Evolutionary conservation across 306 rosid species (phyloP), one percentile per base, ranked within the genome.

Genomic region (Styphnolobium japonicum): DNA sequence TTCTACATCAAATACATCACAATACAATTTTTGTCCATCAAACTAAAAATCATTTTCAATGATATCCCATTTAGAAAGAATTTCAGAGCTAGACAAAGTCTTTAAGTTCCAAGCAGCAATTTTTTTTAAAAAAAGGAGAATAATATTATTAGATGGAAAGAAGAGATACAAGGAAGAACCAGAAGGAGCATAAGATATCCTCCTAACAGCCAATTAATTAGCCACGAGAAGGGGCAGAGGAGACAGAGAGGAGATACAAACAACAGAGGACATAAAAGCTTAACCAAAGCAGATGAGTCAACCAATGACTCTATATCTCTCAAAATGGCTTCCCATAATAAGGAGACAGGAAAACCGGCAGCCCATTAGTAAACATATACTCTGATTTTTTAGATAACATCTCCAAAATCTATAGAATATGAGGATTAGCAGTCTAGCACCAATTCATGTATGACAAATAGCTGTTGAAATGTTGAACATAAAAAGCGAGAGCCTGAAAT

Each of bases 271-370:
- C 16, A 65, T 39, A 40, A 42, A n/a, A 16, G 66, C 66, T 55
- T 25, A 73, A 19, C 51, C 62, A 63, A 34, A 23, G 21, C 73
- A 15, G 22, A 40, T 42, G 27, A 80, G 63, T 22, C 21, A 12
- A 51, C 67, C 29, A 39, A n/a, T 18, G 56, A 34, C 65, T 22
- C 21, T 7, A 61, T 56, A 25, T 58, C 48, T 48, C 64, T 37
- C 67, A 48, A 80, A 46, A 36, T 11, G 67, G 62, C 48, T 55
- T 61, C 55, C 56, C 63, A 80, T 15, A 62, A 72, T 29, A 33
- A 72, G 39, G 16, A 51, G 74, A 58, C 36, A 33, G 5, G 81
- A 76, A 81, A 61, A 52, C 71, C 51, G 39, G 65, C 36, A 48
- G 66, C 66, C 58, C 33, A 1, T 37, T 46, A 49, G 39, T 48